Evolutionary conservation across 352 stramenopile species (phyloP).

Genomic region (Pythium folliculosum): DNA sequence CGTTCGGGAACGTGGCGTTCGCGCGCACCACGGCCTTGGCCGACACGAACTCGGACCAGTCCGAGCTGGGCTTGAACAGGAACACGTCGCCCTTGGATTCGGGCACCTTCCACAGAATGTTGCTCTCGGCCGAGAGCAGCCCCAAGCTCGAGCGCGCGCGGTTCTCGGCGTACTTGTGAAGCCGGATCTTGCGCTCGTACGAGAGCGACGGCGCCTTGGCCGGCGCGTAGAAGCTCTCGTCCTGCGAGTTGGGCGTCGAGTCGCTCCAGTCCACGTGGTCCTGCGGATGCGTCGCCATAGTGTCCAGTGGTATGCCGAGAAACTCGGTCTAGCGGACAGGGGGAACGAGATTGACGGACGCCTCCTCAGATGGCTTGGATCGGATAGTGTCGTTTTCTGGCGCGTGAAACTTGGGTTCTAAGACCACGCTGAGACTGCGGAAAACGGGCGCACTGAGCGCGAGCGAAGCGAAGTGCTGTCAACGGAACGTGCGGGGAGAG

Average conservation of each 20-base stretch:
- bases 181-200: conserved; percentile 81
- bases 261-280: conserved; percentile 62
- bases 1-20: conserved; percentile 75
- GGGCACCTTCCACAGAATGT: conserved; percentile 80
- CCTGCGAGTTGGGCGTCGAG: conserved; percentile 64
- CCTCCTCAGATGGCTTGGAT: too few relatives aligned
- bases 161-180: conserved; percentile 87
- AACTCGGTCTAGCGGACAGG: too few relatives aligned
- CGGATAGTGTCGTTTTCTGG: not conserved
- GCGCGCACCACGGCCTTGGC: conserved; percentile 79
- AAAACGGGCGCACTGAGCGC: not conserved
- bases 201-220: conserved; percentile 78
- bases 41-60: conserved; percentile 87
- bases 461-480: not conserved
- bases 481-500: not conserved
- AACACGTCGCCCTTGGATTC: conserved; percentile 81
- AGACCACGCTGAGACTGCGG: not conserved
- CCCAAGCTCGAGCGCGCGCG: conserved; percentile 76
- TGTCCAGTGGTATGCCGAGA: not conserved
- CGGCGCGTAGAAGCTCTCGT: conserved; percentile 53
- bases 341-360: too few relatives aligned
- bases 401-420: not conserved
- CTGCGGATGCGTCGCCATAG: conserved; percentile 9
- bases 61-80: conserved; percentile 82
- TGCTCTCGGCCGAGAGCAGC: conserved; percentile 70